Percentiles rank a stretch among this genome's conserved stretches.
Conservation (phyloP, 176 grass and related monocot genomes). For the Areca catechu region DNA sequence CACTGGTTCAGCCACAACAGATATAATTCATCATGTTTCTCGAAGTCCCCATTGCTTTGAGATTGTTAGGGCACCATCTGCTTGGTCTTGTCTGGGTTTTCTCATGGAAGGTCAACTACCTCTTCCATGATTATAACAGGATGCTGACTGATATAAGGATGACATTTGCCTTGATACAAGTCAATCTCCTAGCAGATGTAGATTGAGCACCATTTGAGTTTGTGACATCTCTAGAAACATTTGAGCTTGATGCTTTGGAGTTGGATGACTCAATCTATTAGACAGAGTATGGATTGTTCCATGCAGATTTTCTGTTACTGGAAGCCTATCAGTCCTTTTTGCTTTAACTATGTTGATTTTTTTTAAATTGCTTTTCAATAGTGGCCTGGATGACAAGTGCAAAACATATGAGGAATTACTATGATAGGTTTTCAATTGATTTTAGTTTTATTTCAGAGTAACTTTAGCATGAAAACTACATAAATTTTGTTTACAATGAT, state of each 20-base stretch:
- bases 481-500: no score
- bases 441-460: background rate
- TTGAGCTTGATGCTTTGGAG: conserved; percentile 60
- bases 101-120: conserved; percentile 86
- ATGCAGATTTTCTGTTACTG: no score
- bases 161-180: conserved; percentile 36
- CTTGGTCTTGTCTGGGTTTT: conserved; percentile 87
- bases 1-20: no score
- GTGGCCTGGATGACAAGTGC: conserved; percentile 47
- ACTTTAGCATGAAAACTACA: background rate
- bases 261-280: conserved; percentile 44
- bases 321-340: no score
- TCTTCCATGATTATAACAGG: conserved; percentile 64
- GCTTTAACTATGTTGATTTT: no score
- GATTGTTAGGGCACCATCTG: conserved; percentile 84
- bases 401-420: conserved; percentile 68
- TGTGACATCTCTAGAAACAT: conserved; percentile 59
- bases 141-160: conserved; percentile 63
- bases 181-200: conserved; percentile 45
- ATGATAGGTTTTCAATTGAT: conserved; percentile 32
- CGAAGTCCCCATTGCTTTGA: conserved; percentile 70
- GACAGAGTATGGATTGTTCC: conserved; percentile 38
- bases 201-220: conserved; percentile 46
- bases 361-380: conserved; percentile 27
- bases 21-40: conserved; percentile 71